Base-by-base conservation (phyloP, 2,329 filamentous ascomycete genomes). In the Akanthomyces dipterigenus region DNA sequence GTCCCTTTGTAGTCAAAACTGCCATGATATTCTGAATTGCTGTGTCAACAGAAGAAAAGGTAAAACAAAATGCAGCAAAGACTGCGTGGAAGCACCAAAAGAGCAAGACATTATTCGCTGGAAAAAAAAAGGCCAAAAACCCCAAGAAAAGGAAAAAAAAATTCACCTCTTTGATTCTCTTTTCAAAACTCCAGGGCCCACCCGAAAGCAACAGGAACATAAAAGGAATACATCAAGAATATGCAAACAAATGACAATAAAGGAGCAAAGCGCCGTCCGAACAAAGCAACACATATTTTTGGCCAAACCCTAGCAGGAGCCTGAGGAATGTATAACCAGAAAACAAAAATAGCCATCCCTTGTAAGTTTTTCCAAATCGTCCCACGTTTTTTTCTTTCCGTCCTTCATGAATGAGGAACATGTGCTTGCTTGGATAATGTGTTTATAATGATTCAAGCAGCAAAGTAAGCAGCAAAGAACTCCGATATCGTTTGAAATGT, bases 361-460 rank as follows among this genome's bases (percentile, higher is more conserved):
- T 48, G 42, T 56, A 56, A 22, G 48, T 48, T 56, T 56, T 56
- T 42, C 54, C n/a, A 11, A 11, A 26, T n/a, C 40, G 54, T 48
- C 54, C 42, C 42, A 56, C 5, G n/a, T 22, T 48, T 55, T 34
- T 46, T 56, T 20, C 54, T 56, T 31, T 20, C 11, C 42, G 11
- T 55, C 36, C 31, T 34, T 45, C 53, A 11, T 31, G 20, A 56
- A 56, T 56, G 7, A 56, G 20, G 18, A 38, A 56, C 54, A 48
- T 36, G n/a, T 48, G 42, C 54, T 42, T 36, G 28, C 42, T 56
- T 48, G 28, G 16, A 36, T n/a, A n/a, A n/a, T 56, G 54, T 36
- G n/a, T 55, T 42, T 56, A 56, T 46, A 36, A 24, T 31, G 36
- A 6, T 36, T 38, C 26, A 46, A 36, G 42, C 28, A 56, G 28